These are phyloP conservation scores for Jimgerdemannia lactiflua DNA, from an alignment of 192 early-diverging fungal genomes.

Conservation along the genomic window DNA sequence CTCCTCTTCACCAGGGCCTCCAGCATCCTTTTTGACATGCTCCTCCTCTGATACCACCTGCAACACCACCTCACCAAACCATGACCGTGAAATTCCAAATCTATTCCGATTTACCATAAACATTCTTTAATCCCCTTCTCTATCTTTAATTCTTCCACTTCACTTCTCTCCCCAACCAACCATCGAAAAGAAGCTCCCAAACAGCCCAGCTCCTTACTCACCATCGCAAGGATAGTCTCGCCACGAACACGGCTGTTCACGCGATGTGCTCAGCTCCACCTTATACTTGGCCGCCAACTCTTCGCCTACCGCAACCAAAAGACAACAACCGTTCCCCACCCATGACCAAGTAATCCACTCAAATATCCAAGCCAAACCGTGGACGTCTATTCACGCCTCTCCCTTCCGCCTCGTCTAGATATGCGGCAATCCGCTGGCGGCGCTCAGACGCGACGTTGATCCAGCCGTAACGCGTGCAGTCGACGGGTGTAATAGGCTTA, in stretches of 20 bases:
- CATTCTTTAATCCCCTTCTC: too few species aligned
- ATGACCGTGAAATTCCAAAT: not conserved
- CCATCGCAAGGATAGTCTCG: not conserved
- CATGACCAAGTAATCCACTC: not conserved
- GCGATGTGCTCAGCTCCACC: not conserved
- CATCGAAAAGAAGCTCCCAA: too few species aligned
- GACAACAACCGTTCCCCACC: not conserved
- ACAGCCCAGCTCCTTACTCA: not conserved
- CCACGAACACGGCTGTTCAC: not conserved
- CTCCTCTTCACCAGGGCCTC: not conserved
- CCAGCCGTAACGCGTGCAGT: not conserved
- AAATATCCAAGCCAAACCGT: not conserved
- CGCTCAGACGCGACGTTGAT: not conserved
- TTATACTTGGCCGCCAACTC: not conserved
- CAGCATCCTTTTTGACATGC: not conserved
- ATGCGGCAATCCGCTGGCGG: not conserved
- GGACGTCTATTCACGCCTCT: not conserved
- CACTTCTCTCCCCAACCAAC: too few species aligned
- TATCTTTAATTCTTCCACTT: not conserved
- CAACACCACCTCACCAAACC: too few species aligned
- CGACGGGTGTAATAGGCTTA: not conserved
- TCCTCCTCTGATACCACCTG: too few species aligned
- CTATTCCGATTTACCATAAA: not conserved
- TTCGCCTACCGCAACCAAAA: not conserved
- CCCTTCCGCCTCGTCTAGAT: not conserved